These are phyloP conservation scores for sorghum (Sorghum bicolor) DNA, from an alignment of 176 grass and related monocot species.

Conservation along the genomic window DNA sequence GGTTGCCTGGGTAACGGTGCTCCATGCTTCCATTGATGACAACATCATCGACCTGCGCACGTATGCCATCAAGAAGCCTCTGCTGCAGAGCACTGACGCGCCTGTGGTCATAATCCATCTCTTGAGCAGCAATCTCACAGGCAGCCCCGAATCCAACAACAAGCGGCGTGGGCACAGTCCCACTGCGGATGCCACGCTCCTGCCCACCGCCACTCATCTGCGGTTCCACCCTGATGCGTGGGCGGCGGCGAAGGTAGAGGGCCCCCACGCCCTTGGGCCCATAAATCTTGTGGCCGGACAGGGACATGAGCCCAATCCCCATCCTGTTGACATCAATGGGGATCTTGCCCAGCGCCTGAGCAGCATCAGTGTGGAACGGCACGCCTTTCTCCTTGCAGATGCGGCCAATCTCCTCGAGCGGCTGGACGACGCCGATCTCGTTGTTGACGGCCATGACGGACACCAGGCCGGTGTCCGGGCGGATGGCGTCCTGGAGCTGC, in stretches of 20 bases:
- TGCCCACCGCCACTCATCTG: slow-evolving; percentile 95
- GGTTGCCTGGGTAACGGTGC: slow-evolving; percentile 82
- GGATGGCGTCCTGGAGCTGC: slow-evolving; percentile 60
- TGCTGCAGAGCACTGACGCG: slow-evolving; percentile 39
- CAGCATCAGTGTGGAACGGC: slow-evolving; percentile 86
- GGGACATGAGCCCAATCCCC: slow-evolving; percentile 87
- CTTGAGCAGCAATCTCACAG: slow-evolving; percentile 69
- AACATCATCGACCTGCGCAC: slow-evolving; percentile 57
- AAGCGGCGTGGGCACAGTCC: slow-evolving; percentile 77
- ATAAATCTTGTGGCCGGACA: slow-evolving; percentile 91
- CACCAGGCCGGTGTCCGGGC: slow-evolving; percentile 74
- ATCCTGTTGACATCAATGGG: slow-evolving; percentile 73
- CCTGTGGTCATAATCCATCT: slow-evolving; percentile 84
- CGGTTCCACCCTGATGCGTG: slow-evolving; percentile 80
- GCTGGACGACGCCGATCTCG: slow-evolving; percentile 88
- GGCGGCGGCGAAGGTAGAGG: slow-evolving; percentile 81
- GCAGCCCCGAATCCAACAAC: slow-evolving; percentile 85
- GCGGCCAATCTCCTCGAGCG: slow-evolving; percentile 77
- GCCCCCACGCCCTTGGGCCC: slow-evolving; percentile 91
- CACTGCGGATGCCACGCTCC: slow-evolving; percentile 89
- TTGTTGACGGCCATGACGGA: slow-evolving; percentile 98
- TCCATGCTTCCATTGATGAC: slow-evolving; percentile 93
- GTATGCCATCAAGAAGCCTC: slow-evolving; percentile 66
- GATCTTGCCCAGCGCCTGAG: slow-evolving; percentile 82
- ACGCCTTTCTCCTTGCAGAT: slow-evolving; percentile 79